Conservation (phyloP, 768 basidiomycete genomes). For the Tephrocybe sp. region DNA sequence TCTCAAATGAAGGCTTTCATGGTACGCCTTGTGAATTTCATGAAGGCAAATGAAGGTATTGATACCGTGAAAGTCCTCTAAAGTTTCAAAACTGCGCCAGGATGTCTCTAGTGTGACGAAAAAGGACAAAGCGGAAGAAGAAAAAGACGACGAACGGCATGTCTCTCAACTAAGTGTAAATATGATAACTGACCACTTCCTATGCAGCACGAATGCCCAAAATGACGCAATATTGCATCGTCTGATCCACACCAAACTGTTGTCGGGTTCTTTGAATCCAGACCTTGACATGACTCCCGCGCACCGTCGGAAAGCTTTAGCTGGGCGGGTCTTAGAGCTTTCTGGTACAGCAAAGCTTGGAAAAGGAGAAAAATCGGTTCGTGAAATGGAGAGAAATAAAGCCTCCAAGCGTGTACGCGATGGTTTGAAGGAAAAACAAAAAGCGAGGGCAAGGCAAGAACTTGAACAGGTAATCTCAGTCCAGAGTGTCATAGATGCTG, state of each 20-base stretch:
- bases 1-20: slow-evolving; percentile 69
- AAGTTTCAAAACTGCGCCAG: slow-evolving; percentile 59
- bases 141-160: slow-evolving; percentile 60
- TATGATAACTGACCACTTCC: background rate
- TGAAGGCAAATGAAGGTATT: background rate
- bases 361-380: slow-evolving; percentile 65
- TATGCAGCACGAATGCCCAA: slow-evolving; percentile 72
- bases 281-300: slow-evolving; percentile 65
- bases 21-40: slow-evolving; percentile 40
- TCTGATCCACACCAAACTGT: slow-evolving; percentile 74
- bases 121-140: slow-evolving; percentile 30
- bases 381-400: slow-evolving; percentile 63
- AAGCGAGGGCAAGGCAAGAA: slow-evolving; percentile 48
- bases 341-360: slow-evolving; percentile 69
- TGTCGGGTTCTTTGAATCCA: slow-evolving; percentile 70
- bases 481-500: slow-evolving; percentile 22
- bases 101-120: slow-evolving; percentile 22
- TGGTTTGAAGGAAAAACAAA: slow-evolving; percentile 64
- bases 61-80: slow-evolving; percentile 61
- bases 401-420: slow-evolving; percentile 74
- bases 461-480: slow-evolving; percentile 64
- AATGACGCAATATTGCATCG: slow-evolving; percentile 81
- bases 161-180: slow-evolving; percentile 2
- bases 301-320: slow-evolving; percentile 70
- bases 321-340: slow-evolving; percentile 76